Evolutionary conservation across 148 eudicot species (phyloP).

Genomic region (Suaeda aralocaspica): DNA sequence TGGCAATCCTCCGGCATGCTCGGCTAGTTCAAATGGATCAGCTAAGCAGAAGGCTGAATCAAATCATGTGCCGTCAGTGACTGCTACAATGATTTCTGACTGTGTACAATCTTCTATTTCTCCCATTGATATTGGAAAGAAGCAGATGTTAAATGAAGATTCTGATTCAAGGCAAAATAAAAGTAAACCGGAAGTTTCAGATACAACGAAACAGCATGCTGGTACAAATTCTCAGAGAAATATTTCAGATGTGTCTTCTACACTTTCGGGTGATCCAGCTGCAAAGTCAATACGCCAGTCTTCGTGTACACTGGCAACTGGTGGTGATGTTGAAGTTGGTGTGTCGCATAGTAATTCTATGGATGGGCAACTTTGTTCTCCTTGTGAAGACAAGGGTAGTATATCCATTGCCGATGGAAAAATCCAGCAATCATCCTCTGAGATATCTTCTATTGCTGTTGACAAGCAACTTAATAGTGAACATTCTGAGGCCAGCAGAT

Average conservation of each 20-base stretch:
- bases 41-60: constrained; percentile 50
- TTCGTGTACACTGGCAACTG: constrained; percentile 21
- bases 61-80: constrained; percentile 27
- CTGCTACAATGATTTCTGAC: constrained; percentile 38
- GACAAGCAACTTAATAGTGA: constrained; percentile 30
- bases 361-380: constrained; percentile 27
- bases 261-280: constrained; percentile 23
- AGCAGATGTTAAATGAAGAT: constrained; percentile 35
- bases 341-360: constrained; percentile 17
- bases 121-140: constrained; percentile 38
- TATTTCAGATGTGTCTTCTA: constrained; percentile 33
- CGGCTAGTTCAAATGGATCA: constrained; percentile 44
- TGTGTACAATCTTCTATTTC: constrained; percentile 26
- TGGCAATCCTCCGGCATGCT: constrained; percentile 38
- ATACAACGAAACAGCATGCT: constrained; percentile 29
- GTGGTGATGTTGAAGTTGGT: constrained; percentile 18
- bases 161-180: constrained; percentile 26
- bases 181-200: constrained; percentile 36
- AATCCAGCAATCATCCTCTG: constrained; percentile 34
- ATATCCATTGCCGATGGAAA: constrained; percentile 29
- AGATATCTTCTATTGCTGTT: constrained; percentile 33
- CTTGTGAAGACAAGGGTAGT: constrained; percentile 26
- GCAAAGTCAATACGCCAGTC: constrained; percentile 27
- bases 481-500: constrained; percentile 24
- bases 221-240: constrained; percentile 22